Evolutionary conservation across 1,139 yeast genomes (phyloP), one percentile per base, ranked within the genome.

Genomic region (Saccharomycopsis hybrid): DNA sequence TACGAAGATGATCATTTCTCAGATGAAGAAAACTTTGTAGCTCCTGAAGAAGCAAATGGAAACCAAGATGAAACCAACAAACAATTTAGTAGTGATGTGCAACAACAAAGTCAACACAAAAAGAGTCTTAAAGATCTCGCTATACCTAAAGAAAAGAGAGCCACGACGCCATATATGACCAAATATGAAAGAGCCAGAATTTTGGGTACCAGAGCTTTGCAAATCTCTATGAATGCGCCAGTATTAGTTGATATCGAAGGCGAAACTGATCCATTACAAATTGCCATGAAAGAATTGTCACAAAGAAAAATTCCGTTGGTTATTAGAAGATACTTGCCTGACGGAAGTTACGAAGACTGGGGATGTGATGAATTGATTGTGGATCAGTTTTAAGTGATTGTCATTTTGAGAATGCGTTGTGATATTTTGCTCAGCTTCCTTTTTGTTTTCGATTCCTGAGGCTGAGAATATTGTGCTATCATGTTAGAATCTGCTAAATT

Each of bases 81-180:
- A 37, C 80, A 74, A 46, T 72, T 78, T 63, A 77, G 77, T 56
- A 76, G 87, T 40, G 85, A 76, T 51, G 94, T 87, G 60, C 96
- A 65, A 13, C 63, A 62, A 43, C 76, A 72, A 47, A 69, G 70
- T 27, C 73, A 72, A 43, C 74, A 81, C 54, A 75, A 82, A 64
- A 85, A 79, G 67, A 80, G 95, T 24, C 74, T 79, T 52, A 83
- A 77, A 60, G 95, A 87, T 59, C 77, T 88, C 60, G 95, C 97
- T 13, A 89, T 92, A 54, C 86, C 97, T 49, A 86, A 80, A 61
- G 96, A 87, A 24, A 73, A 87, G 56, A 78, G 99, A 65, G 78
- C 89, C 40, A 92, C 99, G 27, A 92, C 99, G 9, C 99, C 99
- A 48, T 92, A 92, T 65, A 89, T 92, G 97, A 92, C 98, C 54